Conservation (phyloP, 257 asterid species). For the Fraxinus quadrangulata region DNA sequence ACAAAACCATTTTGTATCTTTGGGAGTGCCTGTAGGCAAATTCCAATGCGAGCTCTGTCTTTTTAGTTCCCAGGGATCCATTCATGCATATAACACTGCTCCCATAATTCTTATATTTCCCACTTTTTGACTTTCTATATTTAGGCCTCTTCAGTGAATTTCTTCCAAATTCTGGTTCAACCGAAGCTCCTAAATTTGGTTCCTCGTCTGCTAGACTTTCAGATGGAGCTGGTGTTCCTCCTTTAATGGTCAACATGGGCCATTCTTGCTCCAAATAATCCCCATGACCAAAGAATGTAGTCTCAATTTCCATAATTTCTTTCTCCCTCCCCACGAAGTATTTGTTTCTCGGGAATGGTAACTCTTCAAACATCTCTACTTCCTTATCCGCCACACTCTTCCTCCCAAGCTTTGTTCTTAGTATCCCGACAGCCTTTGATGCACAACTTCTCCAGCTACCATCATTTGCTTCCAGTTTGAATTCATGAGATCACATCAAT, state of each 20-base stretch:
- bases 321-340: slow-evolving; percentile 69
- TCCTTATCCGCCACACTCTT: slow-evolving; percentile 61
- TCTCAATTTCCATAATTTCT: slow-evolving; percentile 68
- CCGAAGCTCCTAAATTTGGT: slow-evolving; percentile 67
- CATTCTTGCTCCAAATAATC: slow-evolving; percentile 56
- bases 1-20: slow-evolving; percentile 83
- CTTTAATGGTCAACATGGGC: slow-evolving; percentile 19
- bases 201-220: slow-evolving; percentile 63
- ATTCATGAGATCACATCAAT: slow-evolving; percentile 54
- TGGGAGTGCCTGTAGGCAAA: slow-evolving; percentile 68
- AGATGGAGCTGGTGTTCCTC: slow-evolving; percentile 47
- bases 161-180: slow-evolving; percentile 52
- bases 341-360: slow-evolving; percentile 69
- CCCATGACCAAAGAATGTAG: slow-evolving; percentile 64
- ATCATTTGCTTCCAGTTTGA: slow-evolving; percentile 58
- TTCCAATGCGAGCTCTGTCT: slow-evolving; percentile 78
- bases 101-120: slow-evolving; percentile 52
- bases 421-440: slow-evolving; percentile 54
- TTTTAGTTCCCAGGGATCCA: slow-evolving; percentile 73
- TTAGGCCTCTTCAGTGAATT: slow-evolving; percentile 54
- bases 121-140: slow-evolving; percentile 54
- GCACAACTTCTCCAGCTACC: slow-evolving; percentile 70
- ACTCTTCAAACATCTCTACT: slow-evolving; percentile 48
- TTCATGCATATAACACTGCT: slow-evolving; percentile 63
- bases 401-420: slow-evolving; percentile 73